phyloP scores from a whole-genome alignment of 2,329 filamentous ascomycete species.

The Neonectria sp. region DNA sequence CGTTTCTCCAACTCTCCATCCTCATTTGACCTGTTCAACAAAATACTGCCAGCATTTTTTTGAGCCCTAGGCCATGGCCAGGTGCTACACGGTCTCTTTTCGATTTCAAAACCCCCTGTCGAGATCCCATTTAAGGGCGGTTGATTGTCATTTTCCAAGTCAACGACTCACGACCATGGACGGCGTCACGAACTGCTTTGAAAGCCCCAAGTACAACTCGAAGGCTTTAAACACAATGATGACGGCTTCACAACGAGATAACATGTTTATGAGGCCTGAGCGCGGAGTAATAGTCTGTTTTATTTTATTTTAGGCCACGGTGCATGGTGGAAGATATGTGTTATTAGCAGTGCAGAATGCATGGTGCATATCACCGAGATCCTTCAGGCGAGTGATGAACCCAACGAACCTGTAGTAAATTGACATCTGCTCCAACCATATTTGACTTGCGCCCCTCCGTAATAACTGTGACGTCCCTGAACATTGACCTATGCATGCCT shows the following conservation, averaged over 20 bases:
- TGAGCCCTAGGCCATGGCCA: slow-evolving; percentile 1
- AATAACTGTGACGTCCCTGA: not conserved
- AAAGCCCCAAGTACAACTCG: slow-evolving; percentile 23
- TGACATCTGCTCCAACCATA: slow-evolving; percentile 1
- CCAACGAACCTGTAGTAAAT: slow-evolving; percentile 6
- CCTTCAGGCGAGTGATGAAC: slow-evolving; percentile 6
- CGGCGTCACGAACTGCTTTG: slow-evolving; percentile 43
- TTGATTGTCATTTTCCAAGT: slow-evolving; percentile 38
- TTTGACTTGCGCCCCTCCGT: too few relatives aligned
- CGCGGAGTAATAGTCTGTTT: slow-evolving; percentile 34
- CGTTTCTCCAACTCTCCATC: slow-evolving; percentile 2
- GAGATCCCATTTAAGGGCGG: slow-evolving; percentile 51
- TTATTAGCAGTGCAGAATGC: slow-evolving; percentile 7
- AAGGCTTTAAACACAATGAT: slow-evolving; percentile 20
- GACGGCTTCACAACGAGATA: slow-evolving; percentile 37
- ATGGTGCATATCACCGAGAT: not conserved
- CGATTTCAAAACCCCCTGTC: slow-evolving; percentile 37
- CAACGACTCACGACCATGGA: slow-evolving; percentile 47
- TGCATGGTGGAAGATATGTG: slow-evolving; percentile 12
- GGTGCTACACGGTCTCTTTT: slow-evolving; percentile 21
- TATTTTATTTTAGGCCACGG: slow-evolving; percentile 19
- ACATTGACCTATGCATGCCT: not conserved
- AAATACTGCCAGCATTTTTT: not conserved
- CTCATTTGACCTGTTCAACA: slow-evolving; percentile 28
- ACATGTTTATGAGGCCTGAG: slow-evolving; percentile 32